Conservation (phyloP, 2,329 filamentous ascomycete genomes). For the Diaporthe velutina region DNA sequence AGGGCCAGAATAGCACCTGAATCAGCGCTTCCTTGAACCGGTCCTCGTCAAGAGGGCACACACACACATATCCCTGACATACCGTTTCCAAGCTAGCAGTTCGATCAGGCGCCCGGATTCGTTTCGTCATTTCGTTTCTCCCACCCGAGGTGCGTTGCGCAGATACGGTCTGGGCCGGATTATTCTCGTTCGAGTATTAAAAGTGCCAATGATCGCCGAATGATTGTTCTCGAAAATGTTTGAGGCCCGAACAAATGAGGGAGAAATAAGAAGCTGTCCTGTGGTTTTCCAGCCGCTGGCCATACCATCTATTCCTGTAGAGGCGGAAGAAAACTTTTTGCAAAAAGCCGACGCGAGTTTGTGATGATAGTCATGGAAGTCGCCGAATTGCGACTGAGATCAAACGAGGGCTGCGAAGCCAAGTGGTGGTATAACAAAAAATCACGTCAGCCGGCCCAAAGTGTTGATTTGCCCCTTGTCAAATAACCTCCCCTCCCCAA, state of each 20-base stretch:
- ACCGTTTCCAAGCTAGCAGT: neutral
- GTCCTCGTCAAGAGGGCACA: slow-evolving; percentile 19
- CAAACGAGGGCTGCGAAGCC: slow-evolving; percentile 38
- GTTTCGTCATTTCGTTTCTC: slow-evolving; percentile 2
- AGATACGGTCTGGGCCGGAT: neutral
- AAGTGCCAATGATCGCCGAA: neutral
- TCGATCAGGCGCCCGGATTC: neutral
- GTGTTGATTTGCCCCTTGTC: slow-evolving; percentile 10
- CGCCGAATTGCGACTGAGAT: slow-evolving; percentile 1
- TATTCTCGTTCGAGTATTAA: slow-evolving; percentile 27
- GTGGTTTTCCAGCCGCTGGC: slow-evolving; percentile 29
- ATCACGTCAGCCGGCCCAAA: slow-evolving; percentile 38
- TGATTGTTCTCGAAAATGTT: neutral
- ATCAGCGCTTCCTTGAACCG: slow-evolving; percentile 14
- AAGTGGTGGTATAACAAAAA: slow-evolving; percentile 35
- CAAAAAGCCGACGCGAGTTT: slow-evolving; percentile 24
- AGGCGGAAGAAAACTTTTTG: slow-evolving; percentile 20
- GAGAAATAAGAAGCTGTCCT: slow-evolving; percentile 6
- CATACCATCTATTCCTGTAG: slow-evolving; percentile 30
- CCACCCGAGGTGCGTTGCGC: neutral
- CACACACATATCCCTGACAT: neutral
- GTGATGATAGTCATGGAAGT: slow-evolving; percentile 25
- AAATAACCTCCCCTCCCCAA: neutral
- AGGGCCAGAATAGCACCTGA: slow-evolving; percentile 1
- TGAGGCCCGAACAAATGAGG: neutral